phyloP scores from a whole-genome alignment of 176 grass and related monocot genomes.

The Phragmites australis region DNA sequence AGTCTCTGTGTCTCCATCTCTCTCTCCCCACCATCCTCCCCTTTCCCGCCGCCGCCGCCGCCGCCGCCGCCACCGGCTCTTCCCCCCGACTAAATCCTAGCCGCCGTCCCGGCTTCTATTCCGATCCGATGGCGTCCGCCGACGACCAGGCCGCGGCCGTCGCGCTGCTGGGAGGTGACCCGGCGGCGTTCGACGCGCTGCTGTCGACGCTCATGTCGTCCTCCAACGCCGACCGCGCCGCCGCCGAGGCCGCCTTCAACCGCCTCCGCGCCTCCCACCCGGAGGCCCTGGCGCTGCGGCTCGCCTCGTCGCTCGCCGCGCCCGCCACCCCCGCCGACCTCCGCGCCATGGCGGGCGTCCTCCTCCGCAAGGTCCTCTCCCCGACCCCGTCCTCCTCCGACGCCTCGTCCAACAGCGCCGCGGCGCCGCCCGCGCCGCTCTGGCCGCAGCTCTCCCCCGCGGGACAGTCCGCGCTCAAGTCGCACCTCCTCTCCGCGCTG shows the following conservation, averaged over 20 bases:
- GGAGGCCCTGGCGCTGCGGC: constrained; percentile 66
- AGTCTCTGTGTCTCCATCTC: background rate
- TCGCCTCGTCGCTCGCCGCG: constrained; percentile 57
- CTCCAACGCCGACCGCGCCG: constrained; percentile 78
- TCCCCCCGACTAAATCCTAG: constrained; percentile 26
- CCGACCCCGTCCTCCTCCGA: constrained; percentile 46
- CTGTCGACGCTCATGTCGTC: constrained; percentile 87
- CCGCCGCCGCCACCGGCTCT: background rate
- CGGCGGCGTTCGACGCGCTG: constrained; percentile 67
- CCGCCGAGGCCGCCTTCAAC: constrained; percentile 88
- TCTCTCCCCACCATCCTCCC: constrained; percentile 33
- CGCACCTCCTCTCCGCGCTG: constrained; percentile 64
- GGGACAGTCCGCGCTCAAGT: constrained; percentile 60
- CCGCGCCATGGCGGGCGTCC: constrained; percentile 70
- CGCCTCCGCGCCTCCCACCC: constrained; percentile 71
- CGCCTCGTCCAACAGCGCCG: constrained; percentile 11
- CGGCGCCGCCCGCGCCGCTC: constrained; percentile 28
- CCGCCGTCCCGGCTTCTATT: constrained; percentile 7
- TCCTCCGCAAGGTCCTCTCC: constrained; percentile 84
- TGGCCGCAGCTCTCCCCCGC: constrained; percentile 69
- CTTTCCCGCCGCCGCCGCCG: constrained; percentile 35
- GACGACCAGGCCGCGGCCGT: constrained; percentile 63
- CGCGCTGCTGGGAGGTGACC: constrained; percentile 63
- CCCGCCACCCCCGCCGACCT: constrained; percentile 48
- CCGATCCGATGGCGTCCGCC: constrained; percentile 52